Conservation (phyloP, 495 filamentous ascomycete genomes). For the Lasiosphaeris hirsuta region DNA sequence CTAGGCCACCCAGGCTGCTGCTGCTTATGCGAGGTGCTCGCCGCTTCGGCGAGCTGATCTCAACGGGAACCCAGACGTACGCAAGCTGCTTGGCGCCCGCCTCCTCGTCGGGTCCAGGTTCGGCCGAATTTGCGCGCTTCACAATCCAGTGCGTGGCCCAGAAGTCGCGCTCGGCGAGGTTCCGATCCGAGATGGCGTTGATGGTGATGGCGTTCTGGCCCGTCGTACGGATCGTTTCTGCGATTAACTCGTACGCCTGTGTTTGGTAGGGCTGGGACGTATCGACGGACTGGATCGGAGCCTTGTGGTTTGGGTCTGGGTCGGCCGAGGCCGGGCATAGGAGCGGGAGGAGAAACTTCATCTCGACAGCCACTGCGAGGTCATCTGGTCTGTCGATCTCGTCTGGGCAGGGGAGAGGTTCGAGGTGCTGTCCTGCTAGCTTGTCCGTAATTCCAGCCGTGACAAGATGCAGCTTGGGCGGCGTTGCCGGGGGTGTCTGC, state of each 20-base stretch:
- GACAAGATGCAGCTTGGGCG: no score
- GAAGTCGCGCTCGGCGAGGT: slow-evolving; percentile 18
- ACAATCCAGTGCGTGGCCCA: slow-evolving; percentile 33
- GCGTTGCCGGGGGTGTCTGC: no score
- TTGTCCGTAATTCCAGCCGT: no score
- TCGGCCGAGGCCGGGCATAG: neutral
- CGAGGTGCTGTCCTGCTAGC: no score
- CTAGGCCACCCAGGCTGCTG: no score
- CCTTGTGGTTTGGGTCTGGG: neutral
- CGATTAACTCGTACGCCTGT: slow-evolving; percentile 16
- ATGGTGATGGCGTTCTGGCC: slow-evolving; percentile 20
- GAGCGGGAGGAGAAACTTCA: slow-evolving; percentile 10
- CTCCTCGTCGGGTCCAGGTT: slow-evolving; percentile 18
- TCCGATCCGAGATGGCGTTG: slow-evolving; percentile 8
- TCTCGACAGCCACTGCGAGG: slow-evolving; percentile 6
- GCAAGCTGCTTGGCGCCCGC: neutral
- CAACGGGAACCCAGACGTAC: slow-evolving; percentile 29
- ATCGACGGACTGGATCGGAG: neutral
- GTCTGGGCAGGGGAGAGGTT: neutral
- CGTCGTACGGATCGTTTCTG: slow-evolving; percentile 18
- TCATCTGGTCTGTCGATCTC: neutral
- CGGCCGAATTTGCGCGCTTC: slow-evolving; percentile 32
- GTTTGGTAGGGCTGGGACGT: neutral
- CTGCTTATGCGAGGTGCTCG: neutral
- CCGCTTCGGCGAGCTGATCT: slow-evolving; percentile 31